Percentiles rank a stretch among this genome's conserved stretches.
Evolutionary conservation across 1,139 yeast genomes (phyloP).

Genomic region (Kurtzmaniella natalensis): DNA sequence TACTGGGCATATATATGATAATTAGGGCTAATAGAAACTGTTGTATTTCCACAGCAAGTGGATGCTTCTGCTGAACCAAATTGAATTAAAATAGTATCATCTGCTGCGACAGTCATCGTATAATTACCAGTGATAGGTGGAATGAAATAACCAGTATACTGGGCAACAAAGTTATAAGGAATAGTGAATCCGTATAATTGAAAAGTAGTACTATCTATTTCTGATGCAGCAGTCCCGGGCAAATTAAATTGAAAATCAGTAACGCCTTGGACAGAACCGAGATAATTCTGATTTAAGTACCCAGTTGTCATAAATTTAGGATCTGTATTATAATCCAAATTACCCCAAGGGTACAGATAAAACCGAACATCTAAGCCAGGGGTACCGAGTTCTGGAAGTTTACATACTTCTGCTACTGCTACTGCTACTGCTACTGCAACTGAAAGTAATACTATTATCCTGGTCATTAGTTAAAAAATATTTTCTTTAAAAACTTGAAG

Average conservation of each 20-base stretch:
- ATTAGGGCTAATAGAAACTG: slow-evolving; percentile 4
- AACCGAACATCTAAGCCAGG: not conserved
- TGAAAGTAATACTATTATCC: too few species aligned
- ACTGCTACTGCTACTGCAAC: too few species aligned
- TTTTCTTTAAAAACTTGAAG: too few species aligned
- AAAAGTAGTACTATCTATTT: too few species aligned
- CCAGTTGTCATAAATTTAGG: not conserved
- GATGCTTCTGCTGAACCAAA: slow-evolving; percentile 20
- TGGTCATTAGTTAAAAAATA: too few species aligned
- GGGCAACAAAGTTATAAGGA: not conserved
- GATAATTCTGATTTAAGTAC: not conserved
- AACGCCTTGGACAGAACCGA: not conserved
- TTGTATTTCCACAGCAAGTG: slow-evolving; percentile 18
- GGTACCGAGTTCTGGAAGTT: not conserved
- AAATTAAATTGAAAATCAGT: not conserved
- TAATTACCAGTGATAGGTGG: not conserved
- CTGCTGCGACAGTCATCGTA: slow-evolving; percentile 14
- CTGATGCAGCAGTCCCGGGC: too few species aligned
- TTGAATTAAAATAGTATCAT: slow-evolving; percentile 19
- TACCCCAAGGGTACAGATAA: not conserved
- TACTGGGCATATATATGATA: slow-evolving; percentile 11
- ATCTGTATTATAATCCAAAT: not conserved
- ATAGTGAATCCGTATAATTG: not conserved
- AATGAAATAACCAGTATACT: slow-evolving; percentile 2
- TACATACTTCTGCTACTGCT: not conserved